Percentiles rank a stretch among this genome's conserved stretches.
These are phyloP conservation scores for Cercospora sojina DNA, from an alignment of 2,329 filamentous ascomycete species.

Conservation along the genomic window DNA sequence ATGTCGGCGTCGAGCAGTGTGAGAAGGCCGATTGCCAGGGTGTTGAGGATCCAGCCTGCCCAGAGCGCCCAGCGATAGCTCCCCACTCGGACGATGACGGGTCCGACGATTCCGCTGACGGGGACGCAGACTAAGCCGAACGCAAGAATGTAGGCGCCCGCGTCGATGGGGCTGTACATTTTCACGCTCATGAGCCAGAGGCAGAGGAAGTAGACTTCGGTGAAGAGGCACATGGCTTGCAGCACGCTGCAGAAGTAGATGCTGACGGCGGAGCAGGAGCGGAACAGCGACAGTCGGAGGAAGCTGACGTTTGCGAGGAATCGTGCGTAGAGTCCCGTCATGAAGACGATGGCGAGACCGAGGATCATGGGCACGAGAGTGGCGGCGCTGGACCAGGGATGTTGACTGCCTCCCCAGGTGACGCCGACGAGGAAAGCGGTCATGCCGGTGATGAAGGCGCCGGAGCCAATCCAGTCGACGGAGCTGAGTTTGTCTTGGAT, in stretches of 20 bases:
- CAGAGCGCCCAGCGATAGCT: conserved; percentile 32
- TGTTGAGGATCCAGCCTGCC: conserved; percentile 38
- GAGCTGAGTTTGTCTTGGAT: conserved; percentile 24
- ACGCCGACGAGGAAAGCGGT: conserved; percentile 36
- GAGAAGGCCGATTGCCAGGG: conserved; percentile 46
- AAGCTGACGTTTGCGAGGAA: conserved; percentile 31
- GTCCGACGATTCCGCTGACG: conserved; percentile 29
- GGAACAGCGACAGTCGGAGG: conserved; percentile 37
- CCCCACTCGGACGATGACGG: conserved; percentile 37
- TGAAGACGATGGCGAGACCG: conserved; percentile 37
- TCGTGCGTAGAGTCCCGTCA: conserved; percentile 26
- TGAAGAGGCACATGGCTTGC: conserved; percentile 35
- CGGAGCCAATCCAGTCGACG: conserved; percentile 32
- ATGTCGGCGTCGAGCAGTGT: conserved; percentile 43
- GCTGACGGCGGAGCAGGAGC: conserved; percentile 31
- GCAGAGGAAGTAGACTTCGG: conserved; percentile 44
- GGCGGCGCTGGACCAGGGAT: conserved; percentile 39
- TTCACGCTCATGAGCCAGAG: conserved; percentile 47
- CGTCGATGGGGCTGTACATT: conserved; percentile 40
- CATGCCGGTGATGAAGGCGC: conserved; percentile 27
- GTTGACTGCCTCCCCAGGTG: conserved; percentile 40
- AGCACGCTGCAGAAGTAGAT: conserved; percentile 37
- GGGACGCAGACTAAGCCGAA: conserved; percentile 34
- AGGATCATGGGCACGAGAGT: conserved; percentile 39
- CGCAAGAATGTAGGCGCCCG: conserved; percentile 44